Conservation (phyloP, 129 eudicot genomes). For the Mikania micrantha region DNA sequence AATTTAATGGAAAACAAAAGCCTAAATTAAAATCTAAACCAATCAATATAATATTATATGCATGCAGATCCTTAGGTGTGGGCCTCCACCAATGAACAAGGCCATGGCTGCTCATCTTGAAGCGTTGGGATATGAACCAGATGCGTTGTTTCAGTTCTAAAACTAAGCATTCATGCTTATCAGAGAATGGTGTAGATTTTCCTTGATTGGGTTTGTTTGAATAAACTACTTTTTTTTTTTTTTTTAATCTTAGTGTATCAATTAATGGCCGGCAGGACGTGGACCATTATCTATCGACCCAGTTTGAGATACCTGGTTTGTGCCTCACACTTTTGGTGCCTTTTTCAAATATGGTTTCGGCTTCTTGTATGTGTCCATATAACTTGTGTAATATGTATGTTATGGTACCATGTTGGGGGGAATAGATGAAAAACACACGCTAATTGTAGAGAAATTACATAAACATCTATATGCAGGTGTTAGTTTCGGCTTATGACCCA, state of each 20-base stretch:
- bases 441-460: too few relatives aligned
- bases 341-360: background rate
- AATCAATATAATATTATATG: too few relatives aligned
- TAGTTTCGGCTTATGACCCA: too few relatives aligned
- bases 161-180: background rate
- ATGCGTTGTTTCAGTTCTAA: conserved; percentile 88
- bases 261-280: too few relatives aligned
- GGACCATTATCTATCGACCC: too few relatives aligned
- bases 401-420: background rate
- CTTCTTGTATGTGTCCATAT: background rate
- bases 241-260: too few relatives aligned
- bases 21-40: background rate
- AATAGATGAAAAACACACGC: too few relatives aligned
- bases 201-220: background rate
- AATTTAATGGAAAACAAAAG: background rate
- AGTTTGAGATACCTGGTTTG: too few relatives aligned
- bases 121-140: conserved; percentile 63
- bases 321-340: too few relatives aligned
- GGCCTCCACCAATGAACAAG: conserved; percentile 99
- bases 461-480: too few relatives aligned
- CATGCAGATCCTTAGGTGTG: conserved; percentile 91
- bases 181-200: background rate
- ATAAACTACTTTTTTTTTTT: background rate
- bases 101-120: conserved; percentile 98
- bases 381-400: background rate